Conservation (phyloP, 352 stramenopile genomes). For the Phytophthora citrophthora region DNA sequence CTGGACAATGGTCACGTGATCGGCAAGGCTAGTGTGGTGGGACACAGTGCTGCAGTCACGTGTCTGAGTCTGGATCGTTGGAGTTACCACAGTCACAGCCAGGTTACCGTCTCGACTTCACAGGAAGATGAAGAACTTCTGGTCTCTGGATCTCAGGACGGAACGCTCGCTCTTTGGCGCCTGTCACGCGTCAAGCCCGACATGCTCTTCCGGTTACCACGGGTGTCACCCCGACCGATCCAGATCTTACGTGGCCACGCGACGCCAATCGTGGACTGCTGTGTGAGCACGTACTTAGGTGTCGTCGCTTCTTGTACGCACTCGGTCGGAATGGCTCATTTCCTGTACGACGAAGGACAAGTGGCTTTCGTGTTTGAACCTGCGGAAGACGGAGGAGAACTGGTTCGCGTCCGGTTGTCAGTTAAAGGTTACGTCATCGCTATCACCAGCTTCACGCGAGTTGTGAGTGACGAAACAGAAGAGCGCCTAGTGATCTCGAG, state of each 20-base stretch:
- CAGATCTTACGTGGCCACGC: conserved; percentile 70
- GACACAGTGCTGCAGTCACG: conserved; percentile 71
- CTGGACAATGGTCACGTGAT: conserved; percentile 85
- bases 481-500: conserved; percentile 29
- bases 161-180: conserved; percentile 71
- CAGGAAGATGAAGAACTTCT: conserved; percentile 80
- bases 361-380: conserved; percentile 73
- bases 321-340: conserved; percentile 64
- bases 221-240: conserved; percentile 70
- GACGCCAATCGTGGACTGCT: conserved; percentile 58
- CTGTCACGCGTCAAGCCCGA: conserved; percentile 78
- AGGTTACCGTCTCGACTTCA: conserved; percentile 32
- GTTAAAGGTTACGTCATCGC: conserved; percentile 70
- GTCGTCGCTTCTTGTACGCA: conserved; percentile 71
- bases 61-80: conserved; percentile 76
- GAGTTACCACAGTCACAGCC: conserved; percentile 46
- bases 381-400: conserved; percentile 25
- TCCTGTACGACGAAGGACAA: conserved; percentile 72
- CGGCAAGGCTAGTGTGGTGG: conserved; percentile 82
- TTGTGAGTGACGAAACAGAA: conserved; percentile 1
- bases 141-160: conserved; percentile 75
- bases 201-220: conserved; percentile 73
- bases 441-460: conserved; percentile 34
- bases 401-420: conserved; percentile 59
- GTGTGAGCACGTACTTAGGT: conserved; percentile 68